Percentiles rank a stretch among this genome's conserved stretches.
phyloP scores from a whole-genome alignment of 768 basidiomycete species.

The Agrocybe chaxingu region DNA sequence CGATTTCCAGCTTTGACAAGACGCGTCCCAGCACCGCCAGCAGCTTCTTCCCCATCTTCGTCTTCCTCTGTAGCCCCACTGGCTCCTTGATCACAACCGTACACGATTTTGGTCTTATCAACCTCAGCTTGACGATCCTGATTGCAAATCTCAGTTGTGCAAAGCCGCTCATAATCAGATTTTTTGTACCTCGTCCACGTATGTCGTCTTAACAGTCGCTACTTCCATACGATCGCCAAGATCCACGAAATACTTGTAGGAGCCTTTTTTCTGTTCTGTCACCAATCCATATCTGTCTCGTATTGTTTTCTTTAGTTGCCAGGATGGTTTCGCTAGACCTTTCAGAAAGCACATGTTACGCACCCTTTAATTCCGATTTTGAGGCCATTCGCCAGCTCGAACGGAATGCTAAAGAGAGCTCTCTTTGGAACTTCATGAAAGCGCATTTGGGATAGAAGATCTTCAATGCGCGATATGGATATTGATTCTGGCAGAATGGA shows the following conservation, averaged over 20 bases:
- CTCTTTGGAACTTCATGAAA: constrained; percentile 83
- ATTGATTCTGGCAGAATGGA: constrained; percentile 62
- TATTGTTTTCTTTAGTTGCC: constrained; percentile 2
- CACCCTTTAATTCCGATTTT: constrained; percentile 83
- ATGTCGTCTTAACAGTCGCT: constrained; percentile 64
- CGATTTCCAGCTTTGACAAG: constrained; percentile 49
- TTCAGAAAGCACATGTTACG: background rate
- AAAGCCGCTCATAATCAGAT: background rate
- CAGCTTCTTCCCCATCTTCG: constrained; percentile 36
- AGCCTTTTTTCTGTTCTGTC: constrained; percentile 82
- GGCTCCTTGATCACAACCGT: constrained; percentile 38
- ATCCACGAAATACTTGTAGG: constrained; percentile 81
- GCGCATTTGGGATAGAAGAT: constrained; percentile 76
- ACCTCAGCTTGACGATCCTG: constrained; percentile 46
- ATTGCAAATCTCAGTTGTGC: background rate
- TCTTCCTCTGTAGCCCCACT: constrained; percentile 32
- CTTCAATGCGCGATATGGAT: constrained; percentile 74
- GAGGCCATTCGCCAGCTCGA: constrained; percentile 72
- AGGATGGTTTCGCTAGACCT: background rate
- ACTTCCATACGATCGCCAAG: constrained; percentile 76
- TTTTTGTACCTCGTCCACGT: constrained; percentile 67
- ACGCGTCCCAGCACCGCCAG: constrained; percentile 28
- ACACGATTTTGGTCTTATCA: constrained; percentile 42
- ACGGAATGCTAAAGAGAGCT: constrained; percentile 75
- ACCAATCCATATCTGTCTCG: constrained; percentile 76